Percentiles rank a stretch among this genome's conserved stretches.
Evolutionary conservation across 495 filamentous ascomycete genomes (phyloP).

Genomic region (Penicillium herquei): DNA sequence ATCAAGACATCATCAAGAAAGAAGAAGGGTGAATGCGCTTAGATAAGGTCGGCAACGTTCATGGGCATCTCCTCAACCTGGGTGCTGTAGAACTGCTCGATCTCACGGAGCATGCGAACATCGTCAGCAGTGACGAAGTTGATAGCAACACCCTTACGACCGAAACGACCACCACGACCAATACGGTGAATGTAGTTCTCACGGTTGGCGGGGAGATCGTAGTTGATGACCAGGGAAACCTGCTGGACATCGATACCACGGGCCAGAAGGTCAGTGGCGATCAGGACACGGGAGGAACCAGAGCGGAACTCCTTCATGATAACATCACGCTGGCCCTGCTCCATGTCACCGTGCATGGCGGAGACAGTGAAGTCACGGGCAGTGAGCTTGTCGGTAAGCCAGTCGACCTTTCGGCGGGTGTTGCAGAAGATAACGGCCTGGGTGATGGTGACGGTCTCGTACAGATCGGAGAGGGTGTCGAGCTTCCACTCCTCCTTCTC

Average conservation of each 20-base stretch:
- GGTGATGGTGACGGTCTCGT: conserved; percentile 98
- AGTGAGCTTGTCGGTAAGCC: conserved; percentile 98
- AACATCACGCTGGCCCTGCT: conserved; percentile 91
- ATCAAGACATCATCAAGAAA: conserved; percentile 39
- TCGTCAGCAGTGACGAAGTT: conserved; percentile 99
- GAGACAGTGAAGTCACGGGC: conserved; percentile 98
- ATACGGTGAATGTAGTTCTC: conserved; percentile 99
- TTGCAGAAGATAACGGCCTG: conserved; percentile 99
- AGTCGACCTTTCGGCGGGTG: conserved; percentile 99
- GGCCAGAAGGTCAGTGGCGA: conserved; percentile 94
- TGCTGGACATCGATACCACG: conserved; percentile 99
- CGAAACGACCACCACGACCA: conserved; percentile 97
- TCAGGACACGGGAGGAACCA: conserved; percentile 94
- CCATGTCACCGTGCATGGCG: conserved; percentile 99
- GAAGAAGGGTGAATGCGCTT: conserved; percentile 35
- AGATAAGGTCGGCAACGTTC: conserved; percentile 61
- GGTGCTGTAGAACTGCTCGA: conserved; percentile 70
- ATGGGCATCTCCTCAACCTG: conserved; percentile 64
- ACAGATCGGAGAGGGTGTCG: conserved; percentile 96
- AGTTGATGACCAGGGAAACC: conserved; percentile 99
- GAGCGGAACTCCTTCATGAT: conserved; percentile 99
- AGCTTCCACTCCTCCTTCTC: conserved; percentile 99
- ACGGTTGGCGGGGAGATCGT: conserved; percentile 96
- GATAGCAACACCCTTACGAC: conserved; percentile 99
- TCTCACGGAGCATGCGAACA: conserved; percentile 98